Evolutionary conservation across 208 protist genomes (phyloP), one percentile per base, ranked within the genome.

Genomic region (Trypanosoma cruzi): DNA sequence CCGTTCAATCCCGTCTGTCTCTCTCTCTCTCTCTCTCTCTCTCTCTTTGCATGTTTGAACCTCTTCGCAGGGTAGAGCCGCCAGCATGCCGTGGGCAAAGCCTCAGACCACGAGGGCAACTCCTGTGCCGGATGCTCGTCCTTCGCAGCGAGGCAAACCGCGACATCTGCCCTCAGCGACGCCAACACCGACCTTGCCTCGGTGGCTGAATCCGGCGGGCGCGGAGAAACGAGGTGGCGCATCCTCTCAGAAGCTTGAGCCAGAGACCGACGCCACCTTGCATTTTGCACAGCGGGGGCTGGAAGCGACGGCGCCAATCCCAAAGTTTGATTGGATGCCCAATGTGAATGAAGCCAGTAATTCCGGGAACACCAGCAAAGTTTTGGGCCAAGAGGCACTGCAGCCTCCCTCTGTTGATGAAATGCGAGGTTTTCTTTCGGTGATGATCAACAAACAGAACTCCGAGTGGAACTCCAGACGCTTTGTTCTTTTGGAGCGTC

Each of bases 371-470:
- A 31, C 24, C n/a, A 1, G 22, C n/a, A 32, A 29, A 11, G 14
- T 18, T 26, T 7, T 7, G n/a, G 57, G 56, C 16, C 5, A 31
- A 11, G 66, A 14, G 0, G 7, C n/a, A 10, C 31, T 42, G 0
- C 24, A 3, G n/a, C n/a, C 46, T 0, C 28, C 58, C 4, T 69
- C 55, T 34, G 34, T 13, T 4, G 58, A 61, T 14, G 57, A 71
- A 18, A 24, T 77, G 24, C 44, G 44, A 57, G 54, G 18, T 26
- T 52, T 49, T 28, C 71, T 77, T 40, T 63, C 32, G 16, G 55
- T 40, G 34, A 52, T 77, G 32, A 65, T 71, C 24, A 18, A 18
- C 1, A 70, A 61, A 44, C 71, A 77, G 49, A 77, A 77, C 50
- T 53, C 56, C 16, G 64, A 64, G 0, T 67, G 36, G 31, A 37